These are phyloP conservation scores for Biscogniauxia sp. DNA, from an alignment of 2,329 filamentous ascomycete genomes.

Conservation along the genomic window DNA sequence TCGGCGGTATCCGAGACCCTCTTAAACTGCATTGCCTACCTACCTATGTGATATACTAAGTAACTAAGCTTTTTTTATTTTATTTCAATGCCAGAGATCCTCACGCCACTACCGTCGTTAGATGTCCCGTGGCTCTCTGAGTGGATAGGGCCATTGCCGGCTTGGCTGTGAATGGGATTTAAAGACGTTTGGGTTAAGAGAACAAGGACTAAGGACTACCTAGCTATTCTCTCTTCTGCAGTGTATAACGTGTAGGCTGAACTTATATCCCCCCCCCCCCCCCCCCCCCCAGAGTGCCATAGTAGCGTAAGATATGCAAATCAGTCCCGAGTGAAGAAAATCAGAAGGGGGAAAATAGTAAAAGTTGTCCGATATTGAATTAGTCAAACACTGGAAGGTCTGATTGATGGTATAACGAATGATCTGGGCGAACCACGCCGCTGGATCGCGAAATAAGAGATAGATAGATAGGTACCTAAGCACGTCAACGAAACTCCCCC, in stretches of 20 bases:
- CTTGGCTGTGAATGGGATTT: background rate
- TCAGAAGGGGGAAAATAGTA: background rate
- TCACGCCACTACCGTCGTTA: background rate
- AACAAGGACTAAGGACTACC: background rate
- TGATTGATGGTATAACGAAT: too few species aligned
- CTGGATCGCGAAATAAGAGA: background rate
- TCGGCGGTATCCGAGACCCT: background rate
- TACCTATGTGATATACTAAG: background rate
- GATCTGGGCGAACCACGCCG: background rate
- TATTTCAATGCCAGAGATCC: background rate
- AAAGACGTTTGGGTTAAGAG: background rate
- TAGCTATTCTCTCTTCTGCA: background rate
- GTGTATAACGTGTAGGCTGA: background rate
- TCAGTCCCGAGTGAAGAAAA: background rate
- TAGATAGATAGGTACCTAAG: too few species aligned
- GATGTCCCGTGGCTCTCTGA: background rate
- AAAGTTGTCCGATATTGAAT: background rate
- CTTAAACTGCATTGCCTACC: too few species aligned
- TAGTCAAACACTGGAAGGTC: background rate
- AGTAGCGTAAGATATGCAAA: background rate
- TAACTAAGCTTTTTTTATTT: background rate
- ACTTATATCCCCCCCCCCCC: background rate
- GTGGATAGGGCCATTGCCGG: background rate
- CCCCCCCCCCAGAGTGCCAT: background rate
- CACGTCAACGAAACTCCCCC: too few species aligned